Evolutionary conservation across 495 filamentous ascomycete genomes (phyloP).

Genomic region (Podospora didyma): DNA sequence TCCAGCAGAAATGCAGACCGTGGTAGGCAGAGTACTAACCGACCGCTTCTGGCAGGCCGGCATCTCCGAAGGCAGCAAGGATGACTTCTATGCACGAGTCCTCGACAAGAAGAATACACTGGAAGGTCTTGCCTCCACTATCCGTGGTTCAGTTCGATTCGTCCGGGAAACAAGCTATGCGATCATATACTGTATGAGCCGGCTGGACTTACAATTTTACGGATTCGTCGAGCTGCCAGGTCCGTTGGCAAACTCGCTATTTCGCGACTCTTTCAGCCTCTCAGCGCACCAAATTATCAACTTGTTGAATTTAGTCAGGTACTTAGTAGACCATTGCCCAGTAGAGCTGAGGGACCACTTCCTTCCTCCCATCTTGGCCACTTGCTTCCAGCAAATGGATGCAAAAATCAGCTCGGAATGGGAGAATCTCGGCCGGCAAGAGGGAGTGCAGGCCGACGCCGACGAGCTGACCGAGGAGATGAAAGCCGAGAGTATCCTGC

Average conservation of each 20-base stretch:
- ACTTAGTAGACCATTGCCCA: slow-evolving; percentile 88
- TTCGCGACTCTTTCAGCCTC: slow-evolving; percentile 75
- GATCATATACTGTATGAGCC: slow-evolving; percentile 89
- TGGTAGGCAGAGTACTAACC: slow-evolving; percentile 79
- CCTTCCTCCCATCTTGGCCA: slow-evolving; percentile 77
- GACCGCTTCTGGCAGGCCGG: slow-evolving; percentile 99
- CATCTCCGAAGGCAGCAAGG: slow-evolving; percentile 89
- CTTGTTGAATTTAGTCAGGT: slow-evolving; percentile 78
- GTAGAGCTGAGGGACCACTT: slow-evolving; percentile 72
- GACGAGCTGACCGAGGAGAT: slow-evolving; percentile 87
- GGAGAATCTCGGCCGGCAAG: slow-evolving; percentile 61
- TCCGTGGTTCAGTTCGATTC: slow-evolving; percentile 80
- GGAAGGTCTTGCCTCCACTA: slow-evolving; percentile 90
- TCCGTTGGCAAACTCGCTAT: slow-evolving; percentile 79
- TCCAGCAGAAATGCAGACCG: slow-evolving; percentile 69
- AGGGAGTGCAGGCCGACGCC: slow-evolving; percentile 49
- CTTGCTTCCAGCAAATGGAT: slow-evolving; percentile 82
- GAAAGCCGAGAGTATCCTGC: slow-evolving; percentile 93
- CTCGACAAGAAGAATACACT: slow-evolving; percentile 81
- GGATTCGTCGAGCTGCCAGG: slow-evolving; percentile 78
- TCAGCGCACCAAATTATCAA: slow-evolving; percentile 92
- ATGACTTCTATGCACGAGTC: slow-evolving; percentile 93
- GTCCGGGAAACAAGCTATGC: slow-evolving; percentile 91
- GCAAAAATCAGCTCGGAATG: slow-evolving; percentile 82
- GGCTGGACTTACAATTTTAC: slow-evolving; percentile 83